Percentiles rank a stretch among this genome's conserved stretches.
Conservation (phyloP, 2,329 filamentous ascomycete genomes). For the Fusarium floridanum region DNA sequence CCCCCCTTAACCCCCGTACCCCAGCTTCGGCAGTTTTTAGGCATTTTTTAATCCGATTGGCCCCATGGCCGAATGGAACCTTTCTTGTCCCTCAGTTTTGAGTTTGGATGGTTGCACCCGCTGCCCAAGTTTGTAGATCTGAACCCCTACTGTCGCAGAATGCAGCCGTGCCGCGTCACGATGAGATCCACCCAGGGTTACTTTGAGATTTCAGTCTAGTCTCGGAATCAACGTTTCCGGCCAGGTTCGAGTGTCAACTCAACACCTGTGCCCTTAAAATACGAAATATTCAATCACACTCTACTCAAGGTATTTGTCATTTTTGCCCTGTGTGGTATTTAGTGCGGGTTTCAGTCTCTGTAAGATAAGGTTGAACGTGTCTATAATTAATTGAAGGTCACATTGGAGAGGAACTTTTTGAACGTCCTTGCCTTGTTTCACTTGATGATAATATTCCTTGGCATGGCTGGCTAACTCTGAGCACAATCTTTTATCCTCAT, state of each 20-base stretch:
- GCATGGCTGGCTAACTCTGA: not conserved
- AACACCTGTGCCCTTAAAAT: not conserved
- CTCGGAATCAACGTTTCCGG: slow-evolving; percentile 1
- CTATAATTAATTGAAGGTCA: not conserved
- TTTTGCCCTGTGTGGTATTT: not conserved
- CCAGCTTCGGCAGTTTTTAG: not conserved
- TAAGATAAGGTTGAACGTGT: not conserved
- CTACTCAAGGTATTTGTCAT: not conserved
- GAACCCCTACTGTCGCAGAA: slow-evolving; percentile 3
- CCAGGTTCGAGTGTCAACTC: not conserved
- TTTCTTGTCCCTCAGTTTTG: not conserved
- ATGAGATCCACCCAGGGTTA: not conserved
- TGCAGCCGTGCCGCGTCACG: not conserved
- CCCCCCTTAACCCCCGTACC: not conserved
- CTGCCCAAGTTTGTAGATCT: not conserved
- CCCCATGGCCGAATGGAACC: not conserved
- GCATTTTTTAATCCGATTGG: not conserved
- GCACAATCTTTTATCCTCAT: not conserved
- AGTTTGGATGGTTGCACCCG: not conserved
- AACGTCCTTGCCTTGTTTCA: not conserved
- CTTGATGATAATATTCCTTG: not conserved
- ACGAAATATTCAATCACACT: not conserved
- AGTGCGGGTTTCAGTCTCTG: not conserved
- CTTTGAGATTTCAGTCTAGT: not conserved
- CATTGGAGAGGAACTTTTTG: not conserved